Percentiles rank a stretch among this genome's conserved stretches.
Conservation (phyloP, 139 green algal genomes). For the Nannochloris sp. region DNA sequence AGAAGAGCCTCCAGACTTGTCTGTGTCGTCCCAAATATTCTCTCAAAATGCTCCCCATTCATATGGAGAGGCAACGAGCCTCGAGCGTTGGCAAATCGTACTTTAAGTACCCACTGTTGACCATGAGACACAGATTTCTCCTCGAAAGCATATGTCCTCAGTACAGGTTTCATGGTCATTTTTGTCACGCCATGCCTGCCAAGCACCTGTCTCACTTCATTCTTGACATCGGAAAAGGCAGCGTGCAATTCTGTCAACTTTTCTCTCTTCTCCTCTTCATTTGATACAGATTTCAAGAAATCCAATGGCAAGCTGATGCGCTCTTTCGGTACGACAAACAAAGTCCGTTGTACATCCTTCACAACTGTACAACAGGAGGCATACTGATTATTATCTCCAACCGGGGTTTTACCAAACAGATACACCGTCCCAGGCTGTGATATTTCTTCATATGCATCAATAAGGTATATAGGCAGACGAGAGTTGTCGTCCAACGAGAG, state of each 20-base stretch:
- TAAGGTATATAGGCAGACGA: constrained; percentile 73
- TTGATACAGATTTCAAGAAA: constrained; percentile 40
- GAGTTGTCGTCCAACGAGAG: constrained; percentile 57
- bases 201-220: constrained; percentile 66
- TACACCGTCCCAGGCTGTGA: constrained; percentile 61
- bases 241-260: constrained; percentile 37
- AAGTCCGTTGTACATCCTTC: constrained; percentile 40
- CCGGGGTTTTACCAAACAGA: constrained; percentile 87
- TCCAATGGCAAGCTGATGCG: constrained; percentile 17
- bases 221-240: constrained; percentile 53
- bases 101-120: constrained; percentile 88
- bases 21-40: constrained; percentile 64
- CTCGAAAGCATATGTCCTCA: constrained; percentile 92
- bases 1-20: constrained; percentile 75
- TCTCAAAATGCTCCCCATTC: constrained; percentile 40
- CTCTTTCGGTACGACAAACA: constrained; percentile 76
- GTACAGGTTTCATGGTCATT: constrained; percentile 78
- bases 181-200: constrained; percentile 43
- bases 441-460: constrained; percentile 84
- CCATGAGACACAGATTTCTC: constrained; percentile 55
- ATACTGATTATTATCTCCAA: constrained; percentile 14
- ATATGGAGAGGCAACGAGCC: constrained; percentile 53
- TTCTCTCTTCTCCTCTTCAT: constrained; percentile 30
- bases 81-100: constrained; percentile 55
- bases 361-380: constrained; percentile 63